A percentile compares a stretch with the other conserved stretches of the same genome.
phyloP scores from a whole-genome alignment of 352 stramenopile genomes.

The Phytophthora palmivora region DNA sequence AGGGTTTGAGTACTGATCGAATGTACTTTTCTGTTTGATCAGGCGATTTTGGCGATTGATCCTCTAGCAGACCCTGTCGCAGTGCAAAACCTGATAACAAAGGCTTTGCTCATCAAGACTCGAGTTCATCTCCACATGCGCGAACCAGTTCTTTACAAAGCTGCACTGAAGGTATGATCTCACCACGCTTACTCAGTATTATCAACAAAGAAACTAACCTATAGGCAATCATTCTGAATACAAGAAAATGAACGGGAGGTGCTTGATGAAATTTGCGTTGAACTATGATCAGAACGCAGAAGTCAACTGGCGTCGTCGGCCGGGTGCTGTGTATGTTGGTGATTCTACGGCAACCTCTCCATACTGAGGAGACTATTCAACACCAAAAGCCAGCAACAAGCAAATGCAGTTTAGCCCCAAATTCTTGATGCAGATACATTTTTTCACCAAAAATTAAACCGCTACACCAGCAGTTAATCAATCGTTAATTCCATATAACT shows the following conservation, averaged over 20 bases:
- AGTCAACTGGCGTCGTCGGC: slow-evolving; percentile 49
- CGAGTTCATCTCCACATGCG: slow-evolving; percentile 53
- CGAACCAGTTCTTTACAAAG: slow-evolving; percentile 64
- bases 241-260: slow-evolving; percentile 72
- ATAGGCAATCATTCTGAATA: not conserved
- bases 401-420: not conserved
- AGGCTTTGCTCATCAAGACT: slow-evolving; percentile 51
- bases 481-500: slow-evolving; percentile 33
- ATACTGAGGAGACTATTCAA: not conserved
- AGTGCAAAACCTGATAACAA: slow-evolving; percentile 43
- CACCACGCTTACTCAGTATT: no score
- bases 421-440: not conserved
- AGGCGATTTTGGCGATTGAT: slow-evolving; percentile 52
- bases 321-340: slow-evolving; percentile 14
- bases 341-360: not conserved
- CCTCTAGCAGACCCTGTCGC: slow-evolving; percentile 47
- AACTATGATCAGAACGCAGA: slow-evolving; percentile 76
- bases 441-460: not conserved
- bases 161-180: slow-evolving; percentile 52
- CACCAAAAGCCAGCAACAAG: not conserved
- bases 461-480: not conserved
- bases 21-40: slow-evolving; percentile 8
- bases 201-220: not conserved
- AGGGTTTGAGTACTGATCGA: not conserved
- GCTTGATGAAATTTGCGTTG: slow-evolving; percentile 80